Evolutionary conservation across 1,284 basidiomycete genomes (phyloP).

Genomic region (Sanguinoderma infundibulare): DNA sequence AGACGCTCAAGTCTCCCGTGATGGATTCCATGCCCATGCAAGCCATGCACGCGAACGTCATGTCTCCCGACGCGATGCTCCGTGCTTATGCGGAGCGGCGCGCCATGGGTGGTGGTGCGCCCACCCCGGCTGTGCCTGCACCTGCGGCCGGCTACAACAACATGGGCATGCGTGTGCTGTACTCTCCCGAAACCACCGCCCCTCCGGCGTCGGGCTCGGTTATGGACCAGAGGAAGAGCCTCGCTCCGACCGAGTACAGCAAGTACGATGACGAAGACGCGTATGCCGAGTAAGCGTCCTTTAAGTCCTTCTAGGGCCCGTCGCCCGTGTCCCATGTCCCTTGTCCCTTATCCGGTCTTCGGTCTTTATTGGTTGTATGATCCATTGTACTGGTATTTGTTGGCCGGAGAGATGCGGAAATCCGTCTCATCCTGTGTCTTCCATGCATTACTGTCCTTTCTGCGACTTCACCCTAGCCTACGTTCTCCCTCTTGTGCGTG

Average conservation of each 20-base stretch:
- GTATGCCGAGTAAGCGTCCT: constrained; percentile 39
- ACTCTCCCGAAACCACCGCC: constrained; percentile 34
- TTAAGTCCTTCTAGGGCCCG: no score
- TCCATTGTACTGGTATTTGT: constrained; percentile 13
- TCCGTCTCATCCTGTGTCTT: not conserved
- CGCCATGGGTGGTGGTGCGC: constrained; percentile 32
- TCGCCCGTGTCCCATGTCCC: no score
- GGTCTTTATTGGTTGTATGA: constrained; percentile 20
- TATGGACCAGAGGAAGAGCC: constrained; percentile 33
- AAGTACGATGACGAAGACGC: constrained; percentile 38
- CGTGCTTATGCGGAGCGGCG: constrained; percentile 72
- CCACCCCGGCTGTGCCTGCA: constrained; percentile 27
- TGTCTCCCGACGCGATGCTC: constrained; percentile 76
- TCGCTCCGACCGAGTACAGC: constrained; percentile 36
- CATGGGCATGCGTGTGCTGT: constrained; percentile 41
- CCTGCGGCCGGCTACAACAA: constrained; percentile 36
- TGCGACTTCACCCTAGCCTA: not conserved
- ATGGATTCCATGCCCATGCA: constrained; percentile 50
- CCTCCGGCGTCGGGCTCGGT: constrained; percentile 22
- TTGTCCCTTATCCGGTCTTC: not conserved
- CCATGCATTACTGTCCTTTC: constrained; percentile 2
- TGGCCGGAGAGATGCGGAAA: not conserved
- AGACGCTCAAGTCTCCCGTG: constrained; percentile 41
- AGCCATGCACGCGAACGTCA: constrained; percentile 48
- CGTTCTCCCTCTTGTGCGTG: not conserved